These are phyloP conservation scores for Trichophyton equinum DNA, from an alignment of 2,329 filamentous ascomycete genomes.

Conservation along the genomic window DNA sequence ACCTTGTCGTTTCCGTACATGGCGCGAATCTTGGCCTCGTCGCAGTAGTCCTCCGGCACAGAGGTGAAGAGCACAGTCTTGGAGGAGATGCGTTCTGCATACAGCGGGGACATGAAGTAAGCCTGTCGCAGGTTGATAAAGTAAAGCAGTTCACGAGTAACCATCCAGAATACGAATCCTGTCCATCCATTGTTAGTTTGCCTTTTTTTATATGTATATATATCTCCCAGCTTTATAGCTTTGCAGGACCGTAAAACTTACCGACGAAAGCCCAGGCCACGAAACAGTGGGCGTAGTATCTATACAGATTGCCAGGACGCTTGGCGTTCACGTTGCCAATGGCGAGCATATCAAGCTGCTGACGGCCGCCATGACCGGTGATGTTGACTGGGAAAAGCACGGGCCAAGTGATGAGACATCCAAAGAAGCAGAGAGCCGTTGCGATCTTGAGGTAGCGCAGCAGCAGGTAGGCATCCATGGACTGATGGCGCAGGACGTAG, in stretches of 20 bases:
- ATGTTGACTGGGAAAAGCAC: slow-evolving; percentile 79
- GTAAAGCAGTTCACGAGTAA: slow-evolving; percentile 79
- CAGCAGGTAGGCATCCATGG: slow-evolving; percentile 82
- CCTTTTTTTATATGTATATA: too few species aligned
- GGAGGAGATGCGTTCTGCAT: slow-evolving; percentile 74
- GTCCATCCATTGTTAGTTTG: neutral
- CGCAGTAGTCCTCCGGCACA: slow-evolving; percentile 65
- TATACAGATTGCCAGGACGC: slow-evolving; percentile 40
- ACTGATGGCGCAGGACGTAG: slow-evolving; percentile 78
- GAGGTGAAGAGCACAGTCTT: slow-evolving; percentile 81
- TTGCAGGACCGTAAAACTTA: slow-evolving; percentile 11
- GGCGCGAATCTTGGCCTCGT: slow-evolving; percentile 61
- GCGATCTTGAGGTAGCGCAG: slow-evolving; percentile 75
- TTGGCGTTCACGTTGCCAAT: slow-evolving; percentile 54
- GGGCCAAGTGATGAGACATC: slow-evolving; percentile 74
- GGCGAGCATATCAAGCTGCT: slow-evolving; percentile 63
- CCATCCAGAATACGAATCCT: slow-evolving; percentile 73
- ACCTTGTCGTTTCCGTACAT: slow-evolving; percentile 70
- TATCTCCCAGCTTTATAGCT: too few species aligned
- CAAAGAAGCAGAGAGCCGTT: slow-evolving; percentile 67
- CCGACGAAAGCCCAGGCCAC: slow-evolving; percentile 70
- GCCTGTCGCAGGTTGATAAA: slow-evolving; percentile 89
- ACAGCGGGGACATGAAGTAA: slow-evolving; percentile 73
- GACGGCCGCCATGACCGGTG: slow-evolving; percentile 55
- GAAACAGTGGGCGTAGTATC: slow-evolving; percentile 71